These are phyloP conservation scores for Nicotiana rustica DNA, from an alignment of 305 asterid genomes.

Conservation along the genomic window DNA sequence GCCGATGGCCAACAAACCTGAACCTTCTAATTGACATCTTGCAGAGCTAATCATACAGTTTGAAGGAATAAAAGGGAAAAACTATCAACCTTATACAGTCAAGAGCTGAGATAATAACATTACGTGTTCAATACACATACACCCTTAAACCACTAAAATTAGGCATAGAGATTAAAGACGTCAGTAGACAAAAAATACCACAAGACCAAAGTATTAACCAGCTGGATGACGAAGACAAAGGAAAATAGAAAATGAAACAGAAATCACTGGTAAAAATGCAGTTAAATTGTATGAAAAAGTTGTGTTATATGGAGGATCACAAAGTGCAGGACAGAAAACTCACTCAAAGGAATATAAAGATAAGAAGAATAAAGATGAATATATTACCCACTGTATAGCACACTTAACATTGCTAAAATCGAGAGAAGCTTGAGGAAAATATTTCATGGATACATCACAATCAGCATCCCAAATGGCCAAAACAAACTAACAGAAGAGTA, in stretches of 20 bases:
- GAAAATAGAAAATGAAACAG: neutral
- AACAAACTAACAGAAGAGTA: neutral
- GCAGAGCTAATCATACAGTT: slow-evolving; percentile 18
- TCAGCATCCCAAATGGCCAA: neutral
- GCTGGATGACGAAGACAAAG: neutral
- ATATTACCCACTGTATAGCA: neutral
- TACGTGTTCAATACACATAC: neutral
- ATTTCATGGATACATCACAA: neutral
- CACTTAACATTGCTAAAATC: neutral
- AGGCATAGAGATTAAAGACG: too few relatives aligned
- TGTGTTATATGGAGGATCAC: slow-evolving; percentile 21
- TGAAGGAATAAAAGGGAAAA: neutral
- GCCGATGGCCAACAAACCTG: neutral
- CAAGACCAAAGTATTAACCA: neutral
- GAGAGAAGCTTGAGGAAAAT: slow-evolving; percentile 24
- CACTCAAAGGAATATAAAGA: slow-evolving; percentile 8
- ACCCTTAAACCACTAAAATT: neutral
- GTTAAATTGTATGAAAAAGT: neutral
- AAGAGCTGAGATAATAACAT: too few relatives aligned
- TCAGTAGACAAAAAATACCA: too few relatives aligned
- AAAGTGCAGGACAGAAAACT: neutral
- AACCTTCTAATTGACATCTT: neutral
- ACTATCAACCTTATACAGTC: neutral
- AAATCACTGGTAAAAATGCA: neutral
- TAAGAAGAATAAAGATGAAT: slow-evolving; percentile 6